Conservation (phyloP, 2,329 filamentous ascomycete genomes). For the Emergomyces pasteurianus region DNA sequence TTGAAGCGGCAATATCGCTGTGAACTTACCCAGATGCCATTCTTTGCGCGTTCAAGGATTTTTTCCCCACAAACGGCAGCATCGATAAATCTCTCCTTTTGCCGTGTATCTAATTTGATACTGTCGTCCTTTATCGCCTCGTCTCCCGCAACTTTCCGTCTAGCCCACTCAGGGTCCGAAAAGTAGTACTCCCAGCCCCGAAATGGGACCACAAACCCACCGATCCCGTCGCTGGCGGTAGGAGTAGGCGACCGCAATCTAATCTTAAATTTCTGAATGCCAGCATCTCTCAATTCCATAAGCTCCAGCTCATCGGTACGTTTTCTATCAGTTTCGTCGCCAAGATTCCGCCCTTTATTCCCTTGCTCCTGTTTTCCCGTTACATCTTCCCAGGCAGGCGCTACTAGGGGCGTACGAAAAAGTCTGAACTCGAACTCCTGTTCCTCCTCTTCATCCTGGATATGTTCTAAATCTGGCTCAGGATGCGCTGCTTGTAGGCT, state of each 20-base stretch:
- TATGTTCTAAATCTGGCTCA: background rate
- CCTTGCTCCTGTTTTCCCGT: background rate
- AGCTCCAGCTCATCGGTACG: background rate
- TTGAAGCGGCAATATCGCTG: background rate
- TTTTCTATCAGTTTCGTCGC: background rate
- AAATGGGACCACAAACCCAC: constrained; percentile 28
- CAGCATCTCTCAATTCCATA: background rate
- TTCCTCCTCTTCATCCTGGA: constrained; percentile 21
- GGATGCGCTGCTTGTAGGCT: background rate
- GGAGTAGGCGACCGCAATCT: constrained; percentile 29
- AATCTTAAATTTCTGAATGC: constrained; percentile 28
- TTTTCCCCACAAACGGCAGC: constrained; percentile 25
- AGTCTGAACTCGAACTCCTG: constrained; percentile 34
- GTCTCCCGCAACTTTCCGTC: constrained; percentile 9
- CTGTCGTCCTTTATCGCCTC: no score
- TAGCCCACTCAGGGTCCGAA: constrained; percentile 20
- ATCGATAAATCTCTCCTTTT: constrained; percentile 18
- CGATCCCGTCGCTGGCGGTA: constrained; percentile 17
- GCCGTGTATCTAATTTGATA: background rate
- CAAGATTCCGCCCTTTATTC: background rate
- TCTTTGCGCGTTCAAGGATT: constrained; percentile 19
- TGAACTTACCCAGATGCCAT: constrained; percentile 24
- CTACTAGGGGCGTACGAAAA: constrained; percentile 21
- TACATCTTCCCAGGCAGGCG: background rate
- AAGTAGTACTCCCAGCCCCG: constrained; percentile 34